Evolutionary conservation across 352 stramenopile species (phyloP).

Genomic region (Globisporangium orthogonon): DNA sequence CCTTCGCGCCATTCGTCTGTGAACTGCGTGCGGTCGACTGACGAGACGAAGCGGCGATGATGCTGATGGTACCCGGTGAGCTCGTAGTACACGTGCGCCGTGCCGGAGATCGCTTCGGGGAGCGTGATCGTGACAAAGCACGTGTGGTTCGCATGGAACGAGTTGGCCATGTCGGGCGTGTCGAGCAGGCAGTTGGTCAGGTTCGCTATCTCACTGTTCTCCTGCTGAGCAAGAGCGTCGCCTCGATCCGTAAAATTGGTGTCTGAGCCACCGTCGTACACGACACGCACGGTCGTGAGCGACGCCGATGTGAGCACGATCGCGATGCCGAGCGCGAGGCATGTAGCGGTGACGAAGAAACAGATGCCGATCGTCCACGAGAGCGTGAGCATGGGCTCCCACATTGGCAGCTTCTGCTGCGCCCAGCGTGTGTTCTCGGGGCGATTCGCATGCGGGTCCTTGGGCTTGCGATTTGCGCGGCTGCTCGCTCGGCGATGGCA

Average conservation of each 20-base stretch:
- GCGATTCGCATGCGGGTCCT: constrained; percentile 27
- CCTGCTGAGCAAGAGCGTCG: constrained; percentile 20
- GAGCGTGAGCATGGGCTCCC: constrained; percentile 71
- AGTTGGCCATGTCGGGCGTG: constrained; percentile 32
- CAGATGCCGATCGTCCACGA: constrained; percentile 52
- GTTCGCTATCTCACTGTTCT: constrained; percentile 25
- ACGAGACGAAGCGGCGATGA: constrained; percentile 69
- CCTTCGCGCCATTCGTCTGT: constrained; percentile 45
- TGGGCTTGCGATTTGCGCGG: constrained; percentile 2
- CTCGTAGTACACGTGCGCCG: constrained; percentile 58
- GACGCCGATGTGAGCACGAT: constrained; percentile 42
- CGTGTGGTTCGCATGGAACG: constrained; percentile 67
- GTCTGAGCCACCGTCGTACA: constrained; percentile 46
- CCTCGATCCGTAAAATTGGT: constrained; percentile 16
- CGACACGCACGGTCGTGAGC: constrained; percentile 49
- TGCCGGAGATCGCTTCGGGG: constrained; percentile 26
- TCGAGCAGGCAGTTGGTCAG: constrained; percentile 50
- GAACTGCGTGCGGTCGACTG: constrained; percentile 58
- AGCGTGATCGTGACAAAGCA: constrained; percentile 64
- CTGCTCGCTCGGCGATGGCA: constrained; percentile 2
- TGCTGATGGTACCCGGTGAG: constrained; percentile 61
- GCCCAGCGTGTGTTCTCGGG: constrained; percentile 45
- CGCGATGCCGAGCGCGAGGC: constrained; percentile 35
- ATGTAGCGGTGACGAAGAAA: constrained; percentile 32
- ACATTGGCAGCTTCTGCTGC: constrained; percentile 66